phyloP scores from a whole-genome alignment of 2,329 filamentous ascomycete genomes.

The Leptographium wingfieldii region DNA sequence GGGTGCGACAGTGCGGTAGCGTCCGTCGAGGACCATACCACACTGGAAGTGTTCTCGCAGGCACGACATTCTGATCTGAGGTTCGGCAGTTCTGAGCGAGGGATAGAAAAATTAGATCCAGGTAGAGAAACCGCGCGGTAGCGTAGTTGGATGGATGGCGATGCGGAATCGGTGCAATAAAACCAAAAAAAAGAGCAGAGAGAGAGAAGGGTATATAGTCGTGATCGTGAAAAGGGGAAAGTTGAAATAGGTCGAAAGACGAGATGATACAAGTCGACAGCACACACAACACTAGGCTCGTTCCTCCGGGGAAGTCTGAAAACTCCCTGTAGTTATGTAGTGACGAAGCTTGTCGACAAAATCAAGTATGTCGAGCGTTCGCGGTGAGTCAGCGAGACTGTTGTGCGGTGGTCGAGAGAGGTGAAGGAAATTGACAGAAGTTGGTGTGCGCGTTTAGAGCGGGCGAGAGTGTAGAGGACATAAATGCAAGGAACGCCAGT shows the following conservation, averaged over 20 bases:
- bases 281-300: slow-evolving; percentile 6
- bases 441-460: not conserved
- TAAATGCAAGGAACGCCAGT: slow-evolving; percentile 14
- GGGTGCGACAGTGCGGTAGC: slow-evolving; percentile 81
- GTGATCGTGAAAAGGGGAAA: slow-evolving; percentile 10
- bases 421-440: not conserved
- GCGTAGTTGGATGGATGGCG: slow-evolving; percentile 3
- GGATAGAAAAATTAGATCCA: slow-evolving; percentile 1
- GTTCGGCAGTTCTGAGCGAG: not conserved
- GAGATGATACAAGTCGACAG: slow-evolving; percentile 7
- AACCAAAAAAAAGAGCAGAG: slow-evolving; percentile 12
- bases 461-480: not conserved
- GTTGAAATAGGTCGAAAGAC: slow-evolving; percentile 1
- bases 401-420: not conserved
- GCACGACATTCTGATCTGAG: slow-evolving; percentile 54
- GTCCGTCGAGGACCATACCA: slow-evolving; percentile 72
- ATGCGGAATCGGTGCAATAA: not conserved
- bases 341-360: not conserved
- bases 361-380: not conserved
- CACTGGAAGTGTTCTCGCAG: slow-evolving; percentile 69
- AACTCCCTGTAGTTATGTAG: not conserved
- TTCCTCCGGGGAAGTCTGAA: slow-evolving; percentile 9
- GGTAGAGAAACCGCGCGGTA: slow-evolving; percentile 12
- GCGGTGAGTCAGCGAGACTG: not conserved
- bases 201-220: slow-evolving; percentile 18